A percentile compares a stretch with the other conserved stretches of the same genome.
These are phyloP conservation scores for Amylocarpus encephaloides DNA, from an alignment of 2,329 filamentous ascomycete genomes.

Conservation along the genomic window DNA sequence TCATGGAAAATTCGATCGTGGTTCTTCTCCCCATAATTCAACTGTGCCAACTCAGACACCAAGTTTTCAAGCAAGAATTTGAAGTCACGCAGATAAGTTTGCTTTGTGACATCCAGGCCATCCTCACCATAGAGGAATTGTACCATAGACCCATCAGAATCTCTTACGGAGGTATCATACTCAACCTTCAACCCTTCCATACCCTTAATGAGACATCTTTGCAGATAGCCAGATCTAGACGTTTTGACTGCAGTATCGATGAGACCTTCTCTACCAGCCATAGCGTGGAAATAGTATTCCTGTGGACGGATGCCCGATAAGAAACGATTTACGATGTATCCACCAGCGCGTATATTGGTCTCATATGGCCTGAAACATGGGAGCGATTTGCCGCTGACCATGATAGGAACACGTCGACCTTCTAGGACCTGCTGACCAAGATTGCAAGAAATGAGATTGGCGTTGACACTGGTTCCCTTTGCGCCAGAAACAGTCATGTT, in stretches of 20 bases:
- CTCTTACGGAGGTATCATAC: slow-evolving; percentile 90
- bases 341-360: slow-evolving; percentile 79
- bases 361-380: slow-evolving; percentile 93
- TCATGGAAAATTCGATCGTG: slow-evolving; percentile 57
- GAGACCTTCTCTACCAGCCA: slow-evolving; percentile 96
- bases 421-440: slow-evolving; percentile 94
- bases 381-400: slow-evolving; percentile 95
- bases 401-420: slow-evolving; percentile 86
- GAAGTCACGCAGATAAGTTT: slow-evolving; percentile 86
- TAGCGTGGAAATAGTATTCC: slow-evolving; percentile 99
- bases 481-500: slow-evolving; percentile 96
- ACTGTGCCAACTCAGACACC: slow-evolving; percentile 68
- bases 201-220: slow-evolving; percentile 95
- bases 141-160: slow-evolving; percentile 86
- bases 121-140: slow-evolving; percentile 98
- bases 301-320: slow-evolving; percentile 95
- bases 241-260: slow-evolving; percentile 99
- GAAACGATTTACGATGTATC: slow-evolving; percentile 93
- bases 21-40: slow-evolving; percentile 59
- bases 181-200: slow-evolving; percentile 92
- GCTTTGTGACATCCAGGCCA: slow-evolving; percentile 87
- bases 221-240: slow-evolving; percentile 90
- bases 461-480: slow-evolving; percentile 89
- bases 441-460: slow-evolving; percentile 96
- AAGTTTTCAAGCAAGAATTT: slow-evolving; percentile 85